These are phyloP conservation scores for Candida albicans DNA, from an alignment of 1,139 yeast species.

Conservation along the genomic window DNA sequence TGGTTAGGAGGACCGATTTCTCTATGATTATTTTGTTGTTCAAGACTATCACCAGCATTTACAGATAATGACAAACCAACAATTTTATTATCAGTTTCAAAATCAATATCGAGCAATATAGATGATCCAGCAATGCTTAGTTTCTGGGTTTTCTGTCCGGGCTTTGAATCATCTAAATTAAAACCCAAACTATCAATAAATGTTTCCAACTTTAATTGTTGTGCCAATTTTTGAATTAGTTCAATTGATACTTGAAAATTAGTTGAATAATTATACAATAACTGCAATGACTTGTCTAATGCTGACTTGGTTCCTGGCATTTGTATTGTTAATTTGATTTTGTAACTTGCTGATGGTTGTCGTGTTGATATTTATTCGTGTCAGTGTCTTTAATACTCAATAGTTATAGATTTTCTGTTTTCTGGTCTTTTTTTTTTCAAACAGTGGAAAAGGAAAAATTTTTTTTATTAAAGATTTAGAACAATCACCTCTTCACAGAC, in stretches of 20 bases:
- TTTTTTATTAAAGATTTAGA: too few species aligned
- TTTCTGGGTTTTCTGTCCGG: constrained; percentile 23
- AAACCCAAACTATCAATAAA: constrained; percentile 41
- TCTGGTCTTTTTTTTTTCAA: neutral
- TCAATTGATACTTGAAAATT: constrained; percentile 39
- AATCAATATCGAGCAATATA: constrained; percentile 45
- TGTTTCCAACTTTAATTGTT: constrained; percentile 43
- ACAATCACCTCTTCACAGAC: too few species aligned
- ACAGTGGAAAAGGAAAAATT: neutral
- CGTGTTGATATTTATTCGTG: neutral
- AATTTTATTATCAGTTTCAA: constrained; percentile 26
- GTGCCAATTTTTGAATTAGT: constrained; percentile 41
- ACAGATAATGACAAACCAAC: constrained; percentile 37
- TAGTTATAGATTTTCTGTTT: neutral
- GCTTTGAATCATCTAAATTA: constrained; percentile 17
- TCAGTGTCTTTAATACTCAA: neutral
- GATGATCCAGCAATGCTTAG: constrained; percentile 47
- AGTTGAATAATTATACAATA: constrained; percentile 33
- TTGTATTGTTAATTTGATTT: neutral
- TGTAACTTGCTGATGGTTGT: neutral
- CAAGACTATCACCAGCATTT: constrained; percentile 25
- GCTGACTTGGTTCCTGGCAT: constrained; percentile 20
- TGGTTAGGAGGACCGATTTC: constrained; percentile 5
- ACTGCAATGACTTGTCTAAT: constrained; percentile 29
- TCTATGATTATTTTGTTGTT: neutral